Evolutionary conservation across 2,329 filamentous ascomycete species (phyloP), one percentile per base, ranked within the genome.

Genomic region (Chrysosporium queenslandicum): DNA sequence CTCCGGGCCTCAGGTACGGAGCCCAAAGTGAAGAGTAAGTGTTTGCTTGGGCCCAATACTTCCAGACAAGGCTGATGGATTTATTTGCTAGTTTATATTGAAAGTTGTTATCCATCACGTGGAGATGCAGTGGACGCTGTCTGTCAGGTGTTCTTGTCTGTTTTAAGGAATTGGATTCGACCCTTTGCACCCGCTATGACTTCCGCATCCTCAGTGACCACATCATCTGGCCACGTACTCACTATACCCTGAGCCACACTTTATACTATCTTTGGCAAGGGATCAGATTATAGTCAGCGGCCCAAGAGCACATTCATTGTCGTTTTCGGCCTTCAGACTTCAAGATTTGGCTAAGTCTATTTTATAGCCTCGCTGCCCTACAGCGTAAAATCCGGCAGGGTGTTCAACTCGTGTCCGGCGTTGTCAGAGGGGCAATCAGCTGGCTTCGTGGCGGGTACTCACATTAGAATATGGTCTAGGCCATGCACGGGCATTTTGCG

Each of bases 1-100:
- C 71, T 81, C 20, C 66, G 80, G 58, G 79, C 75, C 1, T 82
- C 79, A 1, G 80, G 80, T 1, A 84, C 81, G 1, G 81, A 84
- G 64, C 81, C 81, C 0, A 84, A 84, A 70, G 81, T 84, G 56
- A 84, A 84, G 61, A 65, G 73, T 75, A 62, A 62, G 69, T 63
- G 52, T 41, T 40, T 37, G 29, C 23, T 32, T 37, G 6, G 6
- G 2, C n/a, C 11, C 18, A 45, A 41, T 9, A 14, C 14, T 23
- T 41, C 36, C 4, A 27, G 4, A 9, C 16, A 25, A 29, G 46
- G 23, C 46, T 49, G 27, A 32, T 39, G 3, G 23, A n/a, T 37
- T n/a, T 6, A 27, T 27, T 25, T 8, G 23, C 8, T 54, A 71
- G 69, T 70, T 52, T 72, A 72, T 53, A 71, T 72, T 39, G 69